A percentile compares a stretch with the other conserved stretches of the same genome.
These are phyloP conservation scores for Farysia itapuensis DNA, from an alignment of 1,284 basidiomycete genomes.

Conservation along the genomic window DNA sequence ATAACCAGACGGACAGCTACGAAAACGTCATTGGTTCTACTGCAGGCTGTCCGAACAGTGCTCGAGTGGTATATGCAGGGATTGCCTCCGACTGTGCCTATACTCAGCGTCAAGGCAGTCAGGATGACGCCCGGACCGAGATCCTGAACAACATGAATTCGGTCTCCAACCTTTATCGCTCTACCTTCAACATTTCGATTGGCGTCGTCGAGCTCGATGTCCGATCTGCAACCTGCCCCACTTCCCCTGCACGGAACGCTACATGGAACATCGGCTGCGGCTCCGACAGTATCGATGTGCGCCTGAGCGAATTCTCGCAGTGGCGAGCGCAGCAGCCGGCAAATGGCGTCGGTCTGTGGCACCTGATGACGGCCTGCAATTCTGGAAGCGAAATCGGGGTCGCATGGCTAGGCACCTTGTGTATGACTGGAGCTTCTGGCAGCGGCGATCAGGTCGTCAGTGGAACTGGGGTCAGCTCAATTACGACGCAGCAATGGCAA, in stretches of 20 bases:
- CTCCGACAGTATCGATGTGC: constrained; percentile 65
- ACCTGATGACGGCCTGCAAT: constrained; percentile 83
- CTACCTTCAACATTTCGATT: constrained; percentile 80
- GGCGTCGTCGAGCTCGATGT: constrained; percentile 78
- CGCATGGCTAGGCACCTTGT: constrained; percentile 68
- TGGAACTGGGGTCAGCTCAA: constrained; percentile 81
- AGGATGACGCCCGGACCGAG: constrained; percentile 66
- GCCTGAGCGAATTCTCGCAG: constrained; percentile 77
- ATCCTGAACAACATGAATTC: constrained; percentile 76
- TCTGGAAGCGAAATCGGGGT: constrained; percentile 84
- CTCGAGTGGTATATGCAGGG: constrained; percentile 79
- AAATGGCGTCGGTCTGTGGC: constrained; percentile 80
- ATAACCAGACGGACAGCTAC: constrained; percentile 76
- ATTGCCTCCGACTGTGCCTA: constrained; percentile 87
- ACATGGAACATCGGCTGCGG: constrained; percentile 60
- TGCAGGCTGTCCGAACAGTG: constrained; percentile 73
- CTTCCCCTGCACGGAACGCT: constrained; percentile 60
- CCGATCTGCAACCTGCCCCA: constrained; percentile 61
- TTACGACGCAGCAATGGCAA: constrained; percentile 68
- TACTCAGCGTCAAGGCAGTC: constrained; percentile 31
- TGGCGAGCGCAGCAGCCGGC: constrained; percentile 76
- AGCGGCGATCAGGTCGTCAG: constrained; percentile 68
- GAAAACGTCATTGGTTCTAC: constrained; percentile 71
- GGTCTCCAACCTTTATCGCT: constrained; percentile 72
- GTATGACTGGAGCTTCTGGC: constrained; percentile 62